phyloP scores from a whole-genome alignment of 352 stramenopile species.

The Phytophthora nicotianae region DNA sequence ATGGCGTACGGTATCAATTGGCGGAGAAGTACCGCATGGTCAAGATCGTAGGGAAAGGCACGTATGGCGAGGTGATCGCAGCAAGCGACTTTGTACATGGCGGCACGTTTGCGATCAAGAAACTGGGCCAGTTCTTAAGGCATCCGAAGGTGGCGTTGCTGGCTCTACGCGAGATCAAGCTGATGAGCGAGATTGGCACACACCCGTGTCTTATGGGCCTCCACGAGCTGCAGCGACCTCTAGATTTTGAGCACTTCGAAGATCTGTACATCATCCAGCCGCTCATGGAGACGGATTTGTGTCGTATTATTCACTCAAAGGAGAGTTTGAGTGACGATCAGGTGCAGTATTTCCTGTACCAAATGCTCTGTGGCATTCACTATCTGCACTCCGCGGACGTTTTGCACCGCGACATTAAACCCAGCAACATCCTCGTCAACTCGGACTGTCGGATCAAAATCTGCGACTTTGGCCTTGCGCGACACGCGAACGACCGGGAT shows the following conservation, averaged over 20 bases:
- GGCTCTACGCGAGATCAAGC: slow-evolving; percentile 86
- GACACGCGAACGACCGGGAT: slow-evolving; percentile 80
- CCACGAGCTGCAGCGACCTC: slow-evolving; percentile 81
- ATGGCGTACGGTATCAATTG: slow-evolving; percentile 84
- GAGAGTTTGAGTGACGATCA: slow-evolving; percentile 94
- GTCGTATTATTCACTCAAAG: slow-evolving; percentile 87
- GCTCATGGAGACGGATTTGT: slow-evolving; percentile 98
- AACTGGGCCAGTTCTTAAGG: slow-evolving; percentile 83
- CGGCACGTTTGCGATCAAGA: slow-evolving; percentile 90
- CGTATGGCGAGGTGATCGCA: slow-evolving; percentile 91
- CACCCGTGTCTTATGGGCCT: slow-evolving; percentile 84
- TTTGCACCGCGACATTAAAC: slow-evolving; percentile 97
- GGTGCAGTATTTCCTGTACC: slow-evolving; percentile 97
- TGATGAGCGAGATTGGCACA: slow-evolving; percentile 84
- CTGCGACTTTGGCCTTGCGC: slow-evolving; percentile 89
- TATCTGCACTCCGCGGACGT: slow-evolving; percentile 97
- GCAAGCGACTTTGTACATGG: slow-evolving; percentile 86
- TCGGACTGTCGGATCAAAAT: slow-evolving; percentile 90
- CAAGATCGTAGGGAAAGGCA: slow-evolving; percentile 89
- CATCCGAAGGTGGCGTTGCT: slow-evolving; percentile 87
- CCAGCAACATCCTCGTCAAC: slow-evolving; percentile 97
- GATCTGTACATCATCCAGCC: slow-evolving; percentile 98
- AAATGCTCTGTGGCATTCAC: slow-evolving; percentile 94
- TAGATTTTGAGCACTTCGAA: slow-evolving; percentile 92
- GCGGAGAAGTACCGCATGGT: slow-evolving; percentile 91